A percentile compares a stretch with the other conserved stretches of the same genome.
These are phyloP conservation scores for Noccaea bulbosa DNA, from an alignment of 345 rosid species.

Conservation along the genomic window DNA sequence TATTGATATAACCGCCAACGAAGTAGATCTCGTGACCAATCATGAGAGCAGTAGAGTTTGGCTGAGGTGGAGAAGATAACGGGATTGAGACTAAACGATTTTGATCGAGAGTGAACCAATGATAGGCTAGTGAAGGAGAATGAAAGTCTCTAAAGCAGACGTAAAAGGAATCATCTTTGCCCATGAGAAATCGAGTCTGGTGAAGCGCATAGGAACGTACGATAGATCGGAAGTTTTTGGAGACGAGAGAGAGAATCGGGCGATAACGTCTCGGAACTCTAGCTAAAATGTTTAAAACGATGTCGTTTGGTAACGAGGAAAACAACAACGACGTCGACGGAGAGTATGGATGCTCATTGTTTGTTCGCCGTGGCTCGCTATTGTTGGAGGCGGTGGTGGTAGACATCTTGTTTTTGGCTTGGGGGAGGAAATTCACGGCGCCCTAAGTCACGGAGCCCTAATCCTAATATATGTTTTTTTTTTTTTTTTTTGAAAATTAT, in stretches of 20 bases:
- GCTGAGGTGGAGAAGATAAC: not conserved
- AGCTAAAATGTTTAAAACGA: constrained; percentile 40
- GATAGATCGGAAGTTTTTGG: constrained; percentile 52
- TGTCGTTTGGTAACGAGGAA: not conserved
- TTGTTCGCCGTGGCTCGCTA: not conserved
- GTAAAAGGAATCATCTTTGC: constrained; percentile 50
- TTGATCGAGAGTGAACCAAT: not conserved
- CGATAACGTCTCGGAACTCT: constrained; percentile 57
- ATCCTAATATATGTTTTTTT: too few species aligned
- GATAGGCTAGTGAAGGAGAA: not conserved
- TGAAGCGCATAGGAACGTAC: constrained; percentile 54
- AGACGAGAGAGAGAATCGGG: constrained; percentile 62
- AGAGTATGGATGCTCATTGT: too few species aligned
- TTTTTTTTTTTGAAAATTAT: too few species aligned
- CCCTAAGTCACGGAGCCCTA: too few species aligned
- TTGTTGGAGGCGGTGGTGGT: not conserved
- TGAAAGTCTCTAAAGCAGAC: constrained; percentile 37
- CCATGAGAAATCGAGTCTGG: constrained; percentile 54
- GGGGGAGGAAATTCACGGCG: too few species aligned
- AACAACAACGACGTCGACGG: not conserved
- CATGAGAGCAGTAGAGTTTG: not conserved
- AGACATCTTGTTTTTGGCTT: not conserved
- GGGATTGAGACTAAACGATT: constrained; percentile 2
- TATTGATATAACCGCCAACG: constrained; percentile 53
- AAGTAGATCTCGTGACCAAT: constrained; percentile 53